Evolutionary conservation across 2,329 filamentous ascomycete species (phyloP).

Genomic region (Fusarium sp.): DNA sequence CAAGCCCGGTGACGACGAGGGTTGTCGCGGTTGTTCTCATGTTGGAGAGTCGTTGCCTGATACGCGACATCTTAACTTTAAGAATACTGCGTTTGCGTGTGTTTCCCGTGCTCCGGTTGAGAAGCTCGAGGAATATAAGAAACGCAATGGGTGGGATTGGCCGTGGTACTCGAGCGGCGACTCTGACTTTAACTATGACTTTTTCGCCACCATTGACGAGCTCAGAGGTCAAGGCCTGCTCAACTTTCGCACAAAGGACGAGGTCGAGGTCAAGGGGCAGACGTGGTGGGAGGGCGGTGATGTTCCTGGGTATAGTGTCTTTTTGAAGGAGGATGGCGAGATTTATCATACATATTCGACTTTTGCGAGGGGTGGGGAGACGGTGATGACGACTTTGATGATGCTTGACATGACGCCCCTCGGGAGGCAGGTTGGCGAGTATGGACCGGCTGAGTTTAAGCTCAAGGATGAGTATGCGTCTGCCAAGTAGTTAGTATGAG

Average conservation of each 20-base stretch:
- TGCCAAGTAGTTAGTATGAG: not conserved
- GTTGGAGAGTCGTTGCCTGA: conserved; percentile 51
- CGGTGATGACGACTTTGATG: conserved; percentile 44
- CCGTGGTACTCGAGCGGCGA: conserved; percentile 51
- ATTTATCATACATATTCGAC: conserved; percentile 52
- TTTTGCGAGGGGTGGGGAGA: conserved; percentile 47
- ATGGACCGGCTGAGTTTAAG: conserved; percentile 42
- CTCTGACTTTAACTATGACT: conserved; percentile 53
- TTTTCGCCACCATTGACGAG: conserved; percentile 48
- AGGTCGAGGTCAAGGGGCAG: conserved; percentile 43
- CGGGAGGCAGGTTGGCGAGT: conserved; percentile 44
- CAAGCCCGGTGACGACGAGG: conserved; percentile 45
- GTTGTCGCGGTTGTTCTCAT: conserved; percentile 52
- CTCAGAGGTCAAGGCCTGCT: conserved; percentile 38
- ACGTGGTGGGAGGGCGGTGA: conserved; percentile 44
- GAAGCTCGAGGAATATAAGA: conserved; percentile 49
- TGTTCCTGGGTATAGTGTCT: conserved; percentile 50
- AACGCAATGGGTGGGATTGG: conserved; percentile 52
- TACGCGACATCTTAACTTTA: conserved; percentile 48
- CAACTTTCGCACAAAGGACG: conserved; percentile 41
- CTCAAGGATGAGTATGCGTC: conserved; percentile 41
- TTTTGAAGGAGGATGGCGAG: conserved; percentile 44
- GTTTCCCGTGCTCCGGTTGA: conserved; percentile 51
- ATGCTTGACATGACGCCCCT: conserved; percentile 49
- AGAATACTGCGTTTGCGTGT: conserved; percentile 51